Evolutionary conservation across 805 yeast genomes (phyloP), one percentile per base, ranked within the genome.

Genomic region (Saturnispora saitoi): DNA sequence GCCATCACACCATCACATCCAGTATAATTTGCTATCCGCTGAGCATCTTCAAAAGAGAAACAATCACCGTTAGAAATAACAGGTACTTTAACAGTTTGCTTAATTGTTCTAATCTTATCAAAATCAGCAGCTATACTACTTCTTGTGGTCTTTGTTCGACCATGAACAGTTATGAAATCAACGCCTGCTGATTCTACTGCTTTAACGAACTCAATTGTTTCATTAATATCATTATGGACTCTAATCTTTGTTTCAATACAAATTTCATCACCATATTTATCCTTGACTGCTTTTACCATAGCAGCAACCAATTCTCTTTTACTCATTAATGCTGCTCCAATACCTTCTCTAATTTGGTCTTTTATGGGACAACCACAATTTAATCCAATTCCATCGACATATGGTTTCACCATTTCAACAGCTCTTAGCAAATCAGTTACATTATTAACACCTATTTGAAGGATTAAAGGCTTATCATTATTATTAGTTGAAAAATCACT

Each of bases 1-100:
- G 97, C 83, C 99, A 93, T 93, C 7, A 93, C 85, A 7, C 98
- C 99, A 61, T 87, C 93, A 37, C 80, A 88, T 1, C 84, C 83
- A 0, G 98, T 89, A 45, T 62, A 62, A 11, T 75, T 67, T 0
- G 78, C 77, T 26, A 91, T 90, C 17, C 63, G 60, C 39, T 69
- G 58, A n/a, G 85, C 82, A 61, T 88, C 96, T 15, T 71, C 68
- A 22, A 80, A 66, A 0, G 75, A 61, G 58, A 84, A 84, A 59
- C 95, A 90, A 65, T 93, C 98, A n/a, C 99, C 99, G 60, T 93
- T 93, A 2, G 98, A 96, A n/a, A 93, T 83, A 1, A 93, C 89
- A 0, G 97, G 98, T 0, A 83, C 79, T 3, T 56, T 60, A 4
- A 76, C 77, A n/a, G 70, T 65, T 19, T 75, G 74, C 51, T 80